Base-by-base conservation (phyloP, 129 eudicot genomes). In the Flaveria sonorensis region DNA sequence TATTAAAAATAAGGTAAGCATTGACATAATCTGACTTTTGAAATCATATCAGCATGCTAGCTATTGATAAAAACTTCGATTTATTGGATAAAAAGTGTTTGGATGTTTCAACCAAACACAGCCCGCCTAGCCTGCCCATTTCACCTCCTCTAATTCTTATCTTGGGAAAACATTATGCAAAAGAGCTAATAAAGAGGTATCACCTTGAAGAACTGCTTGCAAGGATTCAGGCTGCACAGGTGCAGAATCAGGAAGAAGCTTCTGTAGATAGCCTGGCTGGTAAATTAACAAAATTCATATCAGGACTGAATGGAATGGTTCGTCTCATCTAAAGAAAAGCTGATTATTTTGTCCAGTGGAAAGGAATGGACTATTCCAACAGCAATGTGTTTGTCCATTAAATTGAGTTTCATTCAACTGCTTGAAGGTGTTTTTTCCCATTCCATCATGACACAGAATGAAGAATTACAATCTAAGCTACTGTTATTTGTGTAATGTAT, bases 261-360 rank as follows among this genome's bases (percentile, higher is more conserved):
- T 75, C 16, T 83, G 89, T 48, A 94, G 86, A 81, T 94, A 94
- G 71, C 99, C 99, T 69, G 99, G 99, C 97, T 94, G 90, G 80
- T 80, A 6, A 72, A 16, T 23, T 30, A 61, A 76, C 43, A 20
- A 21, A 60, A 20, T 69, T 69, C 20, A 57, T 57, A 57, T 21
- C 64, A 2, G 64, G 64, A 21, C 20, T 10, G 62, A 56, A 56
- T 20, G 62, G 23, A 56, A 56, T 7, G 61, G 13, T 50, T 50
- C 56, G 50, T 14, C 56, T 15, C 6, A 48, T 14, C 50, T 45
- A 45, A 45, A 45, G 8, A 45, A 45, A 36, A 36, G 40, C 0
- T 55, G 23, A 1, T n/a, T 55, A 21, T 55, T 55, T 55, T 55
- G 11, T 55, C 23, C 61, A 55, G 12, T 55, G 13, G 24, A 55